Conservation (phyloP, 441 rosid species). For the Pelargonium cotyledonis region DNA sequence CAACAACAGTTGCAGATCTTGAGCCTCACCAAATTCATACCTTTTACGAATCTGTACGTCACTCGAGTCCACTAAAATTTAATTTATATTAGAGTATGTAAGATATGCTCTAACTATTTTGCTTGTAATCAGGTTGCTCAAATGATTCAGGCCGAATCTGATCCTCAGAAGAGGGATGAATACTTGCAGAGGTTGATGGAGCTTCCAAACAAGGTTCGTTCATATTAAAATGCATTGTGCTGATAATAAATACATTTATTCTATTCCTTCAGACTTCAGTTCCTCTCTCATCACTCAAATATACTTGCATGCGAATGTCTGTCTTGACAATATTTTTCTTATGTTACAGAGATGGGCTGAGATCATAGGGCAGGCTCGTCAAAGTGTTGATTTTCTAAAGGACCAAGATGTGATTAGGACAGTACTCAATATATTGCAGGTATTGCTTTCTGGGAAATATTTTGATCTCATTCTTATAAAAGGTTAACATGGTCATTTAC, state of each 20-base stretch:
- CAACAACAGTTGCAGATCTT: conserved; percentile 87
- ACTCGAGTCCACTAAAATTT: background rate
- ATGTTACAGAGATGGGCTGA: conserved; percentile 89
- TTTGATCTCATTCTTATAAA: background rate
- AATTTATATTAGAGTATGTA: background rate
- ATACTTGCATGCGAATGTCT: background rate
- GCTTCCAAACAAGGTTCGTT: conserved; percentile 86
- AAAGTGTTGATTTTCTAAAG: conserved; percentile 89
- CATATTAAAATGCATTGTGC: background rate
- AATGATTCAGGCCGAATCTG: conserved; percentile 99
- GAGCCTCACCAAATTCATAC: conserved; percentile 99
- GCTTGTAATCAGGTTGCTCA: conserved; percentile 63
- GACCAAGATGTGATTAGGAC: conserved; percentile 88
- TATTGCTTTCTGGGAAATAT: conserved; percentile 16
- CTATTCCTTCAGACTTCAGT: background rate
- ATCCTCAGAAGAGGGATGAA: conserved; percentile 94
- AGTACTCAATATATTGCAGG: conserved; percentile 96
- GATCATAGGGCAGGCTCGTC: conserved; percentile 96
- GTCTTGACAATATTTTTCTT: conserved; percentile 10
- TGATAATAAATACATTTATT: background rate
- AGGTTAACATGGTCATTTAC: background rate
- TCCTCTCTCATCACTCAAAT: background rate
- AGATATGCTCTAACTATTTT: background rate
- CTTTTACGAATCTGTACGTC: conserved; percentile 91
- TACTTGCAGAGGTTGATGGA: conserved; percentile 91